phyloP scores from a whole-genome alignment of 225 moss, liverwort and hornwort genomes.

The Straminergon stramineum region DNA sequence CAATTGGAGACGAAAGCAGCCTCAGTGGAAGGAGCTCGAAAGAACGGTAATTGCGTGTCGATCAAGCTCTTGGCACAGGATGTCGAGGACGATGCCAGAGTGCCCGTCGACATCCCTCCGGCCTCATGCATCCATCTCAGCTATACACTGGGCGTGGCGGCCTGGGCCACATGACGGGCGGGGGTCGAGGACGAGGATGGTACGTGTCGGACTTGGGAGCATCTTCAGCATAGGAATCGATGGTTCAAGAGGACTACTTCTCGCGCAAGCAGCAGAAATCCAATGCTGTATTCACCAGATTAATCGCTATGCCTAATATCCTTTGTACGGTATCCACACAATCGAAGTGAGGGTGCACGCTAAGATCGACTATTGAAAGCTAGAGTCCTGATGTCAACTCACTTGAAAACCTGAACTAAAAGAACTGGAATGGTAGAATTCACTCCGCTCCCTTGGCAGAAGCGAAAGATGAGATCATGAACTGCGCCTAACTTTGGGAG shows the following conservation, averaged over 20 bases:
- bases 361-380: neutral
- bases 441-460: neutral
- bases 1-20: neutral
- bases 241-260: neutral
- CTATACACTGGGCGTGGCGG: neutral
- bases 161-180: neutral
- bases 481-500: neutral
- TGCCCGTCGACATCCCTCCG: neutral
- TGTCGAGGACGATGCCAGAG: neutral
- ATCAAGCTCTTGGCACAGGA: neutral
- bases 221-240: neutral
- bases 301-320: neutral
- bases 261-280: neutral
- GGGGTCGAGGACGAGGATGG: neutral
- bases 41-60: neutral
- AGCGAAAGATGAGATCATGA: neutral
- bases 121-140: neutral
- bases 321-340: neutral
- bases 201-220: neutral
- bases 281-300: neutral
- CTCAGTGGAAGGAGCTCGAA: neutral
- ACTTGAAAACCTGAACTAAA: neutral
- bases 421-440: neutral
- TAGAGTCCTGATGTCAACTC: neutral
- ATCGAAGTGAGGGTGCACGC: neutral